Conservation (phyloP, 257 asterid genomes). For the Capsicum pubescens region DNA sequence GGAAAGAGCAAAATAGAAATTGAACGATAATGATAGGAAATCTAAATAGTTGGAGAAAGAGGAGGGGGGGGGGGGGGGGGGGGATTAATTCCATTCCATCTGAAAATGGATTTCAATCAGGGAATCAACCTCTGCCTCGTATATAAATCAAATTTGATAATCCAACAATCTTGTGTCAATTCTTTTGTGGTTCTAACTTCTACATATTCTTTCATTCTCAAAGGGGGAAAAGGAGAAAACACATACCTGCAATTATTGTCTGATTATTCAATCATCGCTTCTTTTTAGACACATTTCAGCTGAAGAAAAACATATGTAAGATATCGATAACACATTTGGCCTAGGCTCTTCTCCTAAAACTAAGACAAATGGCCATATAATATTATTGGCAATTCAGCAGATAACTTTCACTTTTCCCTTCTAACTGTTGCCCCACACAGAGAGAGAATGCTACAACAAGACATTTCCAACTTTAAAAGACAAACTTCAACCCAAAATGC, state of each 20-base stretch:
- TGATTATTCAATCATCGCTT: background rate
- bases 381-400: background rate
- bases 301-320: background rate
- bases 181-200: background rate
- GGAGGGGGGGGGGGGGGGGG: background rate
- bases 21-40: background rate
- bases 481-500: conserved; percentile 10
- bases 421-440: background rate
- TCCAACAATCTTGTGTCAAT: background rate
- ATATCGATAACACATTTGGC: background rate
- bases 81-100: background rate
- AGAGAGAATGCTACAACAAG: background rate
- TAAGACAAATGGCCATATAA: background rate
- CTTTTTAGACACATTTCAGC: background rate
- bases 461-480: background rate
- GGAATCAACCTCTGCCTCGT: background rate
- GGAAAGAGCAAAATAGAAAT: background rate
- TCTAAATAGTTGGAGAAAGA: background rate
- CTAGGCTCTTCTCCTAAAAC: background rate
- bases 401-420: background rate
- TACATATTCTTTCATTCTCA: background rate
- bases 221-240: background rate
- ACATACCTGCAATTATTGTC: background rate
- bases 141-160: background rate
- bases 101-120: background rate